A percentile compares a stretch with the other conserved stretches of the same genome.
phyloP scores from a whole-genome alignment of 352 stramenopile species.

The Phytophthora uliginosa region DNA sequence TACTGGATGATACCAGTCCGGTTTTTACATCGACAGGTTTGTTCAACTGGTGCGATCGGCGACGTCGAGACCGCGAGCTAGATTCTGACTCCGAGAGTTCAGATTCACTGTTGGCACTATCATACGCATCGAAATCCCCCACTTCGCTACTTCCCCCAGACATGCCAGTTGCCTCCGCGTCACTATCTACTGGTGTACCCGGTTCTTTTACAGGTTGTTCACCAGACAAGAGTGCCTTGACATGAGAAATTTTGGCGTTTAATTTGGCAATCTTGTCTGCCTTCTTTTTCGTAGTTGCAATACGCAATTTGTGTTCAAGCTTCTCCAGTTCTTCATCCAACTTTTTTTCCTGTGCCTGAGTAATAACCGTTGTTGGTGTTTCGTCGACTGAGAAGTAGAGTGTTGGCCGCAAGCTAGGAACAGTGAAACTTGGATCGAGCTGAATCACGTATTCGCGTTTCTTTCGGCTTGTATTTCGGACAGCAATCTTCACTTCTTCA shows the following conservation, averaged over 20 bases:
- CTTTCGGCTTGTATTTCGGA: constrained; percentile 91
- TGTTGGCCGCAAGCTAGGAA: constrained; percentile 70
- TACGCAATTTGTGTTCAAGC: constrained; percentile 91
- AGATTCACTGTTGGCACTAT: constrained; percentile 89
- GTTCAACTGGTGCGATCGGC: constrained; percentile 39
- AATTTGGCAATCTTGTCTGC: constrained; percentile 89
- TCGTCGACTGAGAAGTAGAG: constrained; percentile 90
- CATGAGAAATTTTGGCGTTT: constrained; percentile 84
- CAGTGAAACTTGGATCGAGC: constrained; percentile 78
- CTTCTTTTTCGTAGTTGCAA: constrained; percentile 93
- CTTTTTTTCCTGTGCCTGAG: constrained; percentile 92
- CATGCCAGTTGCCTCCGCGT: constrained; percentile 41
- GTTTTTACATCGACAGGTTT: constrained; percentile 41
- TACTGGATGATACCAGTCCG: constrained; percentile 43
- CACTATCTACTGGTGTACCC: constrained; percentile 42
- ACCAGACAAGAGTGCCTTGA: constrained; percentile 82
- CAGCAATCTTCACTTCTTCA: constrained; percentile 86
- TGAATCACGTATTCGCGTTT: constrained; percentile 92
- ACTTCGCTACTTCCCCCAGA: constrained; percentile 41
- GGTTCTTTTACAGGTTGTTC: constrained; percentile 73
- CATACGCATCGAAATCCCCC: constrained; percentile 62
- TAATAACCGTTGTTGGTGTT: constrained; percentile 84
- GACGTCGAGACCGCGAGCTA: constrained; percentile 33
- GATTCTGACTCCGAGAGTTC: constrained; percentile 85
- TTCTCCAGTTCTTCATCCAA: constrained; percentile 92